These are phyloP conservation scores for Asterophora lycoperdoides DNA, from an alignment of 768 basidiomycete species.

Conservation along the genomic window DNA sequence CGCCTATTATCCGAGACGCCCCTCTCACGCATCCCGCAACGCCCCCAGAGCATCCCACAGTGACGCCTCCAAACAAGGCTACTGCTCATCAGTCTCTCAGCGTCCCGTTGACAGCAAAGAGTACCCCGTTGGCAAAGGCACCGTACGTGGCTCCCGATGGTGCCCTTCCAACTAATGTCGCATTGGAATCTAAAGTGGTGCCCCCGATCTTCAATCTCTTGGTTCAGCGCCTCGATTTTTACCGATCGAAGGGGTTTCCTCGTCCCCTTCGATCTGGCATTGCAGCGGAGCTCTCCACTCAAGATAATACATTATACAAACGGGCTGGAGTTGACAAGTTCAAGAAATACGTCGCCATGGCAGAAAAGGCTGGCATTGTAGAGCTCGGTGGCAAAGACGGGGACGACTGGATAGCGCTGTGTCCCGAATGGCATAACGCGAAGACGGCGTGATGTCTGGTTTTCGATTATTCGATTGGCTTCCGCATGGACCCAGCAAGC, in stretches of 20 bases:
- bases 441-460: conserved; percentile 7
- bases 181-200: conserved; percentile 8
- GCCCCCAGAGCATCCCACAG: too few relatives aligned
- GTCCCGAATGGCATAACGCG: conserved; percentile 25
- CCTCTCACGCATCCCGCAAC: neutral
- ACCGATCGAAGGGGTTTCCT: conserved; percentile 28
- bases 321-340: conserved; percentile 38
- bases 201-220: conserved; percentile 30
- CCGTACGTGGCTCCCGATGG: neutral
- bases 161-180: neutral
- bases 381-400: conserved; percentile 36
- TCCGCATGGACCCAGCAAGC: neutral
- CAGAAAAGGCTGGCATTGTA: conserved; percentile 35
- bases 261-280: conserved; percentile 36
- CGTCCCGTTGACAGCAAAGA: neutral
- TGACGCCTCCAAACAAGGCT: neutral
- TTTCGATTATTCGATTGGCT: neutral
- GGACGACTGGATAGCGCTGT: conserved; percentile 35
- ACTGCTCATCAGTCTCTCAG: neutral
- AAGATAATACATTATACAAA: conserved; percentile 28
- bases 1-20: neutral
- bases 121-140: neutral
- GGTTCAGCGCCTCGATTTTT: conserved; percentile 27
- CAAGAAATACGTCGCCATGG: conserved; percentile 36
- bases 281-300: conserved; percentile 27